Percentiles rank a stretch among this genome's conserved stretches.
These are phyloP conservation scores for Xylariaceae sp. DNA, from an alignment of 2,329 filamentous ascomycete species.

Conservation along the genomic window DNA sequence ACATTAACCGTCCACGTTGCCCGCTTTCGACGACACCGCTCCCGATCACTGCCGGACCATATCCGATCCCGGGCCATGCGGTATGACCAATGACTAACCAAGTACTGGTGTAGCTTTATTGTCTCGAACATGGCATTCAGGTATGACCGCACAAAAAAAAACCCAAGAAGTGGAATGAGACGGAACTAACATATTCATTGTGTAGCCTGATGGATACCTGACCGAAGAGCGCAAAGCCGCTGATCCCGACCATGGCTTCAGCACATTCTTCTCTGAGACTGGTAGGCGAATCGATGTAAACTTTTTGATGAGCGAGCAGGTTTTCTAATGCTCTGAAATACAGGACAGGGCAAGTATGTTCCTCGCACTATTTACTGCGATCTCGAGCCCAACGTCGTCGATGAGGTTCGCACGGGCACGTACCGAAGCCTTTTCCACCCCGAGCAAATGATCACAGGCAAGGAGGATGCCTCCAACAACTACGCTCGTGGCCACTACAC, in stretches of 20 bases:
- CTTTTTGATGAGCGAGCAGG: background rate
- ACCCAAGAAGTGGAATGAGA: constrained; percentile 6
- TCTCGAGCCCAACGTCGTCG: constrained; percentile 99
- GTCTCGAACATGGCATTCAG: constrained; percentile 99
- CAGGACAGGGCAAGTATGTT: constrained; percentile 98
- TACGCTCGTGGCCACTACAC: constrained; percentile 99
- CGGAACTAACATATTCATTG: constrained; percentile 23
- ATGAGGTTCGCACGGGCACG: constrained; percentile 95
- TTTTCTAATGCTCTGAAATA: background rate
- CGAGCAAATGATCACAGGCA: constrained; percentile 99
- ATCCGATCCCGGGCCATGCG: background rate
- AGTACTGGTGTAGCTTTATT: constrained; percentile 74
- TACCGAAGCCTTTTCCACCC: constrained; percentile 98
- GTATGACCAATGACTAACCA: background rate
- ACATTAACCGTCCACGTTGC: background rate
- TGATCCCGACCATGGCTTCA: constrained; percentile 95
- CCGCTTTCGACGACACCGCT: background rate
- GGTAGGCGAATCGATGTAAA: constrained; percentile 51
- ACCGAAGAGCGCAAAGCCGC: constrained; percentile 95
- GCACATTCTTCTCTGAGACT: constrained; percentile 99
- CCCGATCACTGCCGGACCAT: background rate
- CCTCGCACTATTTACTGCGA: constrained; percentile 99
- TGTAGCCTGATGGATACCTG: constrained; percentile 93
- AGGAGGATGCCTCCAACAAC: constrained; percentile 99
- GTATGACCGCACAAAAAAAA: constrained; percentile 50